Evolutionary conservation across 805 yeast genomes (phyloP).

Genomic region (Candida andamanensis): DNA sequence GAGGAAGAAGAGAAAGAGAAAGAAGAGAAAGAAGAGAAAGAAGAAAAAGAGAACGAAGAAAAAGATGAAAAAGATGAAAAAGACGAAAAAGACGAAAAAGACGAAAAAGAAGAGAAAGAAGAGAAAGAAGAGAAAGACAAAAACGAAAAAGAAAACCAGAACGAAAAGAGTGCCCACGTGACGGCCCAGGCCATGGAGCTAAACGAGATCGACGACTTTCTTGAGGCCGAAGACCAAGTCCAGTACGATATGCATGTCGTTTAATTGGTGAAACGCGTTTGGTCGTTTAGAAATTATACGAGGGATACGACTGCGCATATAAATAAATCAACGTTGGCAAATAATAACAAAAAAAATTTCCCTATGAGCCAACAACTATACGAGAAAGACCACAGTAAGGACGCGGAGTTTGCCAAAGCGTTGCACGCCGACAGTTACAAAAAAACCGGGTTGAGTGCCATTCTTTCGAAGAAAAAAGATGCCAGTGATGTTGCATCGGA

Average conservation of each 20-base stretch:
- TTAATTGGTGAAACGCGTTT: neutral
- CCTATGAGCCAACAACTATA: conserved; percentile 20
- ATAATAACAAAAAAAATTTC: conserved; percentile 4
- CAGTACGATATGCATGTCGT: conserved; percentile 28
- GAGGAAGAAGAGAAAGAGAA: conserved; percentile 10
- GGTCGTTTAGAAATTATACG: conserved; percentile 5
- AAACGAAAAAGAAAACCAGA: conserved; percentile 4
- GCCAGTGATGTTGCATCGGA: conserved; percentile 78
- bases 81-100: no score
- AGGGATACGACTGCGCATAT: conserved; percentile 9
- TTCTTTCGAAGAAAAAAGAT: conserved; percentile 67
- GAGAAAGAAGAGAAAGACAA: conserved; percentile 9
- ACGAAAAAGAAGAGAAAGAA: no score
- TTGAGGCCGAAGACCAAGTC: conserved; percentile 35
- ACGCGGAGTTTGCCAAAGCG: conserved; percentile 73
- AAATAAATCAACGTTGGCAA: no score
- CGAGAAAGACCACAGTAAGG: conserved; percentile 51
- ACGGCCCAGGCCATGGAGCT: conserved; percentile 9
- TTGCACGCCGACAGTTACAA: conserved; percentile 76
- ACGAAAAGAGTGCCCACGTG: conserved; percentile 1
- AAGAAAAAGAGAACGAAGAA: neutral
- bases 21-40: conserved; percentile 1
- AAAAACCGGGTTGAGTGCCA: conserved; percentile 70
- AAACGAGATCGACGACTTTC: conserved; percentile 28
- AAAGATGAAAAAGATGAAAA: conserved; percentile 6